phyloP scores from a whole-genome alignment of 768 basidiomycete genomes.

The Suillus fuscotomentosus region DNA sequence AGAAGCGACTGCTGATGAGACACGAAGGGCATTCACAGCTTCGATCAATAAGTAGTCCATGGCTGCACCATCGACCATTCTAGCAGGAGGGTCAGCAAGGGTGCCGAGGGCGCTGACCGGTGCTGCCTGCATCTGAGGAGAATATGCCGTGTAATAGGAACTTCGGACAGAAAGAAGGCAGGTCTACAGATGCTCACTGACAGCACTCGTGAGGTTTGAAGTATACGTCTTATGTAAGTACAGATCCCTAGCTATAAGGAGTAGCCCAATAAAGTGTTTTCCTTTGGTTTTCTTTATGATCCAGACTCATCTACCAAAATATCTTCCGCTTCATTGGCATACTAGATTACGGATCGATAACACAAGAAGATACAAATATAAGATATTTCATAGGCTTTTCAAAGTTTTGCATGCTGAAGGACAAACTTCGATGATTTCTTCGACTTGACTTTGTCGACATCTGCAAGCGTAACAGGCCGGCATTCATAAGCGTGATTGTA shows the following conservation, averaged over 20 bases:
- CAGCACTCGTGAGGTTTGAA: no score
- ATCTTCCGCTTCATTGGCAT: neutral
- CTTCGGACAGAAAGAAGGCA: neutral
- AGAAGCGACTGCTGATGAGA: constrained; percentile 71
- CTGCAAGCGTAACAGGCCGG: constrained; percentile 55
- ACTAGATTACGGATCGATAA: neutral
- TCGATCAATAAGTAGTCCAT: constrained; percentile 90
- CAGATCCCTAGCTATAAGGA: no score
- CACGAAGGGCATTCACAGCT: constrained; percentile 69
- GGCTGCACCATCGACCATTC: constrained; percentile 61
- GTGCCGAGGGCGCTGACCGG: constrained; percentile 39
- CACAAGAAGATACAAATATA: neutral
- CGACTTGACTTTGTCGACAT: constrained; percentile 78
- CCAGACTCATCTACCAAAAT: neutral
- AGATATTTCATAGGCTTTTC: constrained; percentile 7
- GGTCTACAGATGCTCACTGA: no score
- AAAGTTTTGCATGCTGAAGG: constrained; percentile 41
- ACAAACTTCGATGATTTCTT: constrained; percentile 51
- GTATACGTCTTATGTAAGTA: neutral
- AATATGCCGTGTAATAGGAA: constrained; percentile 7
- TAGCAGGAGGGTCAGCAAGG: constrained; percentile 62
- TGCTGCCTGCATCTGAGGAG: constrained; percentile 25
- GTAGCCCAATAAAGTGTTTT: no score
- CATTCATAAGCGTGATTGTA: constrained; percentile 79
- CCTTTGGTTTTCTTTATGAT: no score